These are phyloP conservation scores for Populus alba DNA, from an alignment of 345 rosid genomes.

Conservation along the genomic window DNA sequence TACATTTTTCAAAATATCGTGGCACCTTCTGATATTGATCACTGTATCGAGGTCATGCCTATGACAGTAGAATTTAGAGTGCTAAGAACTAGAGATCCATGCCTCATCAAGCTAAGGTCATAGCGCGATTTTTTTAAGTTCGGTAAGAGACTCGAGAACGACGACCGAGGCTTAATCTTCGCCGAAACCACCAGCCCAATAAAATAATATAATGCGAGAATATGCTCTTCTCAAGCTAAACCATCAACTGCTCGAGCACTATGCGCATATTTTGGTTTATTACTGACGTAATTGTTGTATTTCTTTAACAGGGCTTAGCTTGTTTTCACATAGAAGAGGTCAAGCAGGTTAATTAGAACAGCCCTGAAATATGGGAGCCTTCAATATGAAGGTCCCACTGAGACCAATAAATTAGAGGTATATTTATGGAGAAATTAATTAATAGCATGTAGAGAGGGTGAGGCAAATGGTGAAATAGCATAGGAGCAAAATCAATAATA, in stretches of 20 bases:
- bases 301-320: background rate
- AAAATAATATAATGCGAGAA: slow-evolving; percentile 18
- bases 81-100: background rate
- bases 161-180: slow-evolving; percentile 37
- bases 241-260: background rate
- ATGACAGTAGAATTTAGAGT: background rate
- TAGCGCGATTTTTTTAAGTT: background rate
- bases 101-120: background rate
- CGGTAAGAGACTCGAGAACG: slow-evolving; percentile 42
- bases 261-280: background rate
- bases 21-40: background rate
- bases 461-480: background rate
- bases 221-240: background rate
- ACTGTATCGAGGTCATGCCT: background rate
- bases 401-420: background rate
- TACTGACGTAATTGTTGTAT: slow-evolving; percentile 8
- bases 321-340: background rate
- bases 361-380: slow-evolving; percentile 8
- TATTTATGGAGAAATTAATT: background rate
- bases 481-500: background rate
- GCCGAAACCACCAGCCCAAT: slow-evolving; percentile 31
- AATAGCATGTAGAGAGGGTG: background rate
- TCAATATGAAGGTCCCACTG: slow-evolving; percentile 1
- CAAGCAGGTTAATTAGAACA: background rate
- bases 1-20: slow-evolving; percentile 21